Base-by-base conservation (phyloP, 139 green algal genomes). In the Closterium sp. region DNA sequence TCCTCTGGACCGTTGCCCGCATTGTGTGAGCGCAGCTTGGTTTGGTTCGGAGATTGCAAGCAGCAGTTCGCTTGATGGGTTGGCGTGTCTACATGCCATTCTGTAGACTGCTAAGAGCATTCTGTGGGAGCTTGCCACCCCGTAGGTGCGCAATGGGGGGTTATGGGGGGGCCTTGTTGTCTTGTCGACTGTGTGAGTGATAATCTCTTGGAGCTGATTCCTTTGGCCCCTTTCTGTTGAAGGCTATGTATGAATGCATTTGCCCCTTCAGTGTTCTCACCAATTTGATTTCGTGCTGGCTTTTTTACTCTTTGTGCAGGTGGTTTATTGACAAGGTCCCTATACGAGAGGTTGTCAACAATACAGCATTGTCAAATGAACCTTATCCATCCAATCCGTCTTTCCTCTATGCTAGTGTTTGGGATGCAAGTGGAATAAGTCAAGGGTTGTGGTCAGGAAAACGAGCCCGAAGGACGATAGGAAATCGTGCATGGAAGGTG, bases 1-100 rank as follows among this genome's bases (percentile, higher is more conserved):
- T 22, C 11, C 10, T 70, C 10, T 70, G 45, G 45, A 70, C 45
- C 10, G 45, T 4, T 70, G 22, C 27, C n/a, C 50, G 45, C 27
- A 91, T 91, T 24, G 73, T 91, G 91, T 93, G 29, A 93, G 85
- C 31, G 38, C 38, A 50, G 38, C 38, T 50, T 13, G 38, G 38
- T 50, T 50, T 50, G 38, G 38, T 50, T 50, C 7, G 4, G 38
- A 24, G 62, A 79, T 13, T 79, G 62, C 17, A n/a, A n/a, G n/a
- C n/a, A 79, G 62, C 19, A 24, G 62, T 13, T 24, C 62, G 38
- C 7, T 50, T 50, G 38, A 9, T 79, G 62, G 62, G 62, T 22
- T 79, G 62, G 13, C 17, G 27, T 79, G 62, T 13, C 19, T 79
- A 13, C 24, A 11, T 79, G 62, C 62, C 62, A 27, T 27, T 79